Percentiles rank a stretch among this genome's conserved stretches.
These are phyloP conservation scores for Capsella rubella DNA, from an alignment of 441 rosid genomes.

Conservation along the genomic window DNA sequence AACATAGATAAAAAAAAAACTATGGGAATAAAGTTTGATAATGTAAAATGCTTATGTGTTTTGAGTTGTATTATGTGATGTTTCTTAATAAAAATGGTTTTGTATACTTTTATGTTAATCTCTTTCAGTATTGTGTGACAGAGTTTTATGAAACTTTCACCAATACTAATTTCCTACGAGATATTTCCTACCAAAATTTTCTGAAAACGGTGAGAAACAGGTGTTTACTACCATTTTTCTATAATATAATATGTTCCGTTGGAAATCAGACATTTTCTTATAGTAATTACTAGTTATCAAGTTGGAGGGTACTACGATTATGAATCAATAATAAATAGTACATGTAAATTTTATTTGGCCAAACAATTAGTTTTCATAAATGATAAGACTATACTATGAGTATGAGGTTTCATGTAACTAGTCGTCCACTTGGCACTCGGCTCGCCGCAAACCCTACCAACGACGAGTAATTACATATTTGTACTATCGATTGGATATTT, in stretches of 20 bases:
- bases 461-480: not conserved
- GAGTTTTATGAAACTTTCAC: too few species aligned
- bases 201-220: too few species aligned
- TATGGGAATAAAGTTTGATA: slow-evolving; percentile 15
- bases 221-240: too few species aligned
- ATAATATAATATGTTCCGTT: too few species aligned
- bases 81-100: slow-evolving; percentile 11
- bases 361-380: not conserved
- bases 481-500: not conserved
- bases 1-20: not conserved
- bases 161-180: too few species aligned
- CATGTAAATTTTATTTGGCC: not conserved
- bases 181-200: too few species aligned
- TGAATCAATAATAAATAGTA: too few species aligned
- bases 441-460: not conserved
- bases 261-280: too few species aligned
- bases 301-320: too few species aligned
- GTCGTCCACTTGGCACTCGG: not conserved
- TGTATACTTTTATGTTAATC: not conserved
- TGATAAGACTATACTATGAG: not conserved
- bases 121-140: not conserved
- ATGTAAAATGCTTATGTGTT: slow-evolving; percentile 1
- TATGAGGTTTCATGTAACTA: not conserved
- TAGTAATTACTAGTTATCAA: too few species aligned
- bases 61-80: slow-evolving; percentile 19